Percentiles rank a stretch among this genome's conserved stretches.
Conservation (phyloP, 352 stramenopile genomes). For the Plasmopara viticola region DNA sequence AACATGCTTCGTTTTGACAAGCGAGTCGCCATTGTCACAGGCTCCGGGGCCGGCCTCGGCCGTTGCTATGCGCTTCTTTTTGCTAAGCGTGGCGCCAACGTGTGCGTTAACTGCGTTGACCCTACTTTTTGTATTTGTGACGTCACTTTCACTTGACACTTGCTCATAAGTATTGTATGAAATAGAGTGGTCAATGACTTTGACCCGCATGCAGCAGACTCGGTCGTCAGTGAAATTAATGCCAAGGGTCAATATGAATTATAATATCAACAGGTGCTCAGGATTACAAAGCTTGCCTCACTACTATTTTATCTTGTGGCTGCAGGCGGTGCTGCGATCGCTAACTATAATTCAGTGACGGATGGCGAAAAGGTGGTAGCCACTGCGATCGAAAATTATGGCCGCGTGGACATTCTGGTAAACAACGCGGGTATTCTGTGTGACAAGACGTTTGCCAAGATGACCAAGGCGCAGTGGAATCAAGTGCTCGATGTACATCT, state of each 20-base stretch:
- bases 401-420: conserved; percentile 78
- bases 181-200: conserved; percentile 76
- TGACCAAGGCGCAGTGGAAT: conserved; percentile 87
- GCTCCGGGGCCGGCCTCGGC: conserved; percentile 63
- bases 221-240: conserved; percentile 75
- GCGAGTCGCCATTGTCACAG: conserved; percentile 75
- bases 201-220: conserved; percentile 52
- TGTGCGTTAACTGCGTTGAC: conserved; percentile 36
- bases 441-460: conserved; percentile 86
- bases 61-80: conserved; percentile 73
- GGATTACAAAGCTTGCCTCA: background rate
- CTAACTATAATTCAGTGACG: conserved; percentile 83
- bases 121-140: background rate
- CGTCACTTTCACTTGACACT: conserved; percentile 4
- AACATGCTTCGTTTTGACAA: conserved; percentile 69
- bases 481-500: conserved; percentile 79
- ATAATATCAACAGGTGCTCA: background rate
- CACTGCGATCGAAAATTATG: conserved; percentile 62
- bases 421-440: conserved; percentile 95
- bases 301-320: background rate
- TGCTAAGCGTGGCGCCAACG: conserved; percentile 68
- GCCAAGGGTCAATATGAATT: conserved; percentile 31
- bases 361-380: conserved; percentile 78
- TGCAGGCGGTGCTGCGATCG: conserved; percentile 54
- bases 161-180: background rate